A percentile compares a stretch with the other conserved stretches of the same genome.
phyloP scores from a whole-genome alignment of 495 filamentous ascomycete species.

The Lasiosphaeriaceae sp. region DNA sequence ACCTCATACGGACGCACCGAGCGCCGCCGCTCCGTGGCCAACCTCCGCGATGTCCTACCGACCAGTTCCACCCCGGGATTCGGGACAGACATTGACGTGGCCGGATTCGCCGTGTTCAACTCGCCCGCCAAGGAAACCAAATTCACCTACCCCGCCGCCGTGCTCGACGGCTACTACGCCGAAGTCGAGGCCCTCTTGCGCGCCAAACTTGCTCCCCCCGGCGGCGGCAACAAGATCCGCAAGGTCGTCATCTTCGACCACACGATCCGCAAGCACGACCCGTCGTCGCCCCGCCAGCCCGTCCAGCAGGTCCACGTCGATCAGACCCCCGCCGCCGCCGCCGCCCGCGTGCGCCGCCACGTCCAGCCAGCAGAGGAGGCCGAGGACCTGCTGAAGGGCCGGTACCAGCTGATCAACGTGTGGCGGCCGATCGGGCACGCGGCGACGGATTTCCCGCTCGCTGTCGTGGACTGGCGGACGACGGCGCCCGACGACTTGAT shows the following conservation, averaged over 20 bases:
- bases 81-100: conserved; percentile 35
- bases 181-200: conserved; percentile 70
- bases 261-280: conserved; percentile 64
- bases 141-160: conserved; percentile 58
- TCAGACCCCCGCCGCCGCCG: conserved; percentile 65
- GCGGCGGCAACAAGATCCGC: conserved; percentile 37
- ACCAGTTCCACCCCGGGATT: not conserved
- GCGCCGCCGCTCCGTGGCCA: conserved; percentile 26
- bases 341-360: conserved; percentile 62
- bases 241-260: conserved; percentile 81
- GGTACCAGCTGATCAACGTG: conserved; percentile 80
- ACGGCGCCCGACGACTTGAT: conserved; percentile 64
- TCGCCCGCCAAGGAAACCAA: conserved; percentile 36
- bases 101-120: conserved; percentile 38
- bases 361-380: conserved; percentile 46
- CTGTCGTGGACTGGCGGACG: conserved; percentile 60
- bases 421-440: conserved; percentile 71
- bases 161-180: conserved; percentile 69
- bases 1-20: conserved; percentile 24
- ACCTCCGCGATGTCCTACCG: conserved; percentile 18
- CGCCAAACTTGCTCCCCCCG: conserved; percentile 48
- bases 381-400: conserved; percentile 52
- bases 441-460: conserved; percentile 65
- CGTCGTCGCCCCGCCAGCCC: conserved; percentile 54
- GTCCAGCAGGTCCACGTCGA: conserved; percentile 78